Percentiles rank a stretch among this genome's conserved stretches.
These are phyloP conservation scores for Aspergillus phoenicis DNA, from an alignment of 2,329 filamentous ascomycete species.

Conservation along the genomic window DNA sequence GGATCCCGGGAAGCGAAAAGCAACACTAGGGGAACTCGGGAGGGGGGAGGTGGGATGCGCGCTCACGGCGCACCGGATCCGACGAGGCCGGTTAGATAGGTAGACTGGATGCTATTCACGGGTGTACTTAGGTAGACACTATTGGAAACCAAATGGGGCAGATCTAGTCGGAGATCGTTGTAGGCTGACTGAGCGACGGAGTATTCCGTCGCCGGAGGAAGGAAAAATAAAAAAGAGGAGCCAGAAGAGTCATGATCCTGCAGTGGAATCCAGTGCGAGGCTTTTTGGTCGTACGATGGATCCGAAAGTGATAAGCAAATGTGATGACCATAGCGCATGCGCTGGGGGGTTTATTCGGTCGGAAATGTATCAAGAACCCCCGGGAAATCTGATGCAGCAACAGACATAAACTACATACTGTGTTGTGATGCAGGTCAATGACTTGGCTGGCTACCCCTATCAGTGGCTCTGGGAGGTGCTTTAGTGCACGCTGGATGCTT, in stretches of 20 bases:
- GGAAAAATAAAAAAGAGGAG: too few relatives aligned
- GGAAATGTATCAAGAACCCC: background rate
- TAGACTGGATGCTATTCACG: background rate
- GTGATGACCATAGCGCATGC: background rate
- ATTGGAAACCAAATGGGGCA: conserved; percentile 8
- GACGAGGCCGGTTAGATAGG: conserved; percentile 1
- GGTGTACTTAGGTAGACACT: conserved; percentile 1
- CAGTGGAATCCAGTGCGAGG: background rate
- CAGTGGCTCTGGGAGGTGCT: background rate
- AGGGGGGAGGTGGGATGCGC: background rate
- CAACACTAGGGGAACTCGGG: background rate
- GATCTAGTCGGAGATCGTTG: conserved; percentile 2
- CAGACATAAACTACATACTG: too few relatives aligned
- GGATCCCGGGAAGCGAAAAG: background rate
- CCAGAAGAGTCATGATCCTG: background rate
- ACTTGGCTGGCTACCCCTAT: background rate
- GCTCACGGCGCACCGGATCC: background rate
- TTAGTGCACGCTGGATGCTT: background rate
- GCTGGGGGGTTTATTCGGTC: background rate
- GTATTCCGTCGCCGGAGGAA: background rate
- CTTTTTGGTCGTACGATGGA: background rate
- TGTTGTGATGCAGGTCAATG: background rate
- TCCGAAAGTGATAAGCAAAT: background rate
- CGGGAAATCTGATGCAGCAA: background rate
- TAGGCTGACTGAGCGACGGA: background rate